Evolutionary conservation across 2,329 filamentous ascomycete species (phyloP).

Genomic region (Ophiostoma quercus): DNA sequence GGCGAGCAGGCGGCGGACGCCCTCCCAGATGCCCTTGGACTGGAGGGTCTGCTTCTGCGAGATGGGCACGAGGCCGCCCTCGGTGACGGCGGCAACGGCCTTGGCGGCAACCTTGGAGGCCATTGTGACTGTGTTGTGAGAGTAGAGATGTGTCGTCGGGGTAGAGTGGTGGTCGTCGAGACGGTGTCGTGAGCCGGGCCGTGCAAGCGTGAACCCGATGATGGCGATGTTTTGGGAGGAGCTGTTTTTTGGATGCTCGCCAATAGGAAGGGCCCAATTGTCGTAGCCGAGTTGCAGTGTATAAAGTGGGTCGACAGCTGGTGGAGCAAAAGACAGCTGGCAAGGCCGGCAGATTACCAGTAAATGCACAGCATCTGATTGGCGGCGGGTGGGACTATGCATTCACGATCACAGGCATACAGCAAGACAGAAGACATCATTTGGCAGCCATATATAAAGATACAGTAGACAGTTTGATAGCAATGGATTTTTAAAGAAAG

Average conservation of each 20-base stretch:
- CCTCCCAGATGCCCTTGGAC: conserved; percentile 82
- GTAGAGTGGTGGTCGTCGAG: not conserved
- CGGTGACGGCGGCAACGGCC: conserved; percentile 41
- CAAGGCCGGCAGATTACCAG: not conserved
- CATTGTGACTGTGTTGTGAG: conserved; percentile 39
- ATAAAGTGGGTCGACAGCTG: conserved; percentile 22
- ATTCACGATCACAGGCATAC: no score
- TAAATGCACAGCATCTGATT: not conserved
- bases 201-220: not conserved
- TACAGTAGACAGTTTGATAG: no score
- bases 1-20: conserved; percentile 69
- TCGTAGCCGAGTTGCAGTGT: not conserved
- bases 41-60: conserved; percentile 91
- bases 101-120: conserved; percentile 57
- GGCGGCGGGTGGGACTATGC: not conserved
- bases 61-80: conserved; percentile 46
- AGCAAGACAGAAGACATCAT: no score
- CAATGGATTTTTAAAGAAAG: no score
- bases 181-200: not conserved
- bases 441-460: no score
- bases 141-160: not conserved
- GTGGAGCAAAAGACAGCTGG: not conserved
- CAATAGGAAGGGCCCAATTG: conserved; percentile 6
- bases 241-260: conserved; percentile 20
- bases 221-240: not conserved